These are phyloP conservation scores for Dentipellis sp. DNA, from an alignment of 768 basidiomycete genomes.

Conservation along the genomic window DNA sequence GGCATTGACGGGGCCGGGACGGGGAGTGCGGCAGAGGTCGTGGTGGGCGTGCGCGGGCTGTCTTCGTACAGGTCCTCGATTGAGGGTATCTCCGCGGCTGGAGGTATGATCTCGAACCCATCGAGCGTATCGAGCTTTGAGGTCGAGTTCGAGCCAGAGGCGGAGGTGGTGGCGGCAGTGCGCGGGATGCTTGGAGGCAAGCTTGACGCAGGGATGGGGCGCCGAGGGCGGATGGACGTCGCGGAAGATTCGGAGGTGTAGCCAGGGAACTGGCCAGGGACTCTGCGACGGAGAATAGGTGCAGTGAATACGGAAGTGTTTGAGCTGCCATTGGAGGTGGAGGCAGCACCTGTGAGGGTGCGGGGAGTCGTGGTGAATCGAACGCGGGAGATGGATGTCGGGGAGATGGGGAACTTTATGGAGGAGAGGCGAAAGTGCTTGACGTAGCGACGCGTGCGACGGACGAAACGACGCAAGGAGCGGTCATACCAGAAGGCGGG, in stretches of 20 bases:
- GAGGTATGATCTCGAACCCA: constrained; percentile 9
- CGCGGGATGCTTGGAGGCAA: constrained; percentile 8
- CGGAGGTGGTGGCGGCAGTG: constrained; percentile 8
- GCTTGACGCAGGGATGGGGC: constrained; percentile 9
- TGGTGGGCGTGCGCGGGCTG: constrained; percentile 1
- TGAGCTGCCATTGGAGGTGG: neutral
- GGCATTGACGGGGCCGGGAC: neutral
- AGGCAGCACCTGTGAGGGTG: neutral
- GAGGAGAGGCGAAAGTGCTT: constrained; percentile 11
- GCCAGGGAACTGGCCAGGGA: constrained; percentile 9
- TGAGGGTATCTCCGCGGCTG: constrained; percentile 6
- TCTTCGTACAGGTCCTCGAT: constrained; percentile 14
- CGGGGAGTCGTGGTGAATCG: constrained; percentile 9
- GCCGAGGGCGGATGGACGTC: neutral
- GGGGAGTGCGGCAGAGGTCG: constrained; percentile 1
- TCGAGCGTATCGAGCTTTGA: constrained; percentile 14
- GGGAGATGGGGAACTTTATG: constrained; percentile 4
- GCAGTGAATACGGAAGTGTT: neutral
- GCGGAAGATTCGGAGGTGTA: constrained; percentile 6
- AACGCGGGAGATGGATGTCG: constrained; percentile 16
- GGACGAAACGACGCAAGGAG: constrained; percentile 21
- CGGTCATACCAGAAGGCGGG: constrained; percentile 37
- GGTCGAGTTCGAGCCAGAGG: neutral
- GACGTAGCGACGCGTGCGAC: constrained; percentile 16
- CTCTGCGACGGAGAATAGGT: neutral